Evolutionary conservation across 2,329 filamentous ascomycete species (phyloP).

Genomic region (Microsporum audouinii): DNA sequence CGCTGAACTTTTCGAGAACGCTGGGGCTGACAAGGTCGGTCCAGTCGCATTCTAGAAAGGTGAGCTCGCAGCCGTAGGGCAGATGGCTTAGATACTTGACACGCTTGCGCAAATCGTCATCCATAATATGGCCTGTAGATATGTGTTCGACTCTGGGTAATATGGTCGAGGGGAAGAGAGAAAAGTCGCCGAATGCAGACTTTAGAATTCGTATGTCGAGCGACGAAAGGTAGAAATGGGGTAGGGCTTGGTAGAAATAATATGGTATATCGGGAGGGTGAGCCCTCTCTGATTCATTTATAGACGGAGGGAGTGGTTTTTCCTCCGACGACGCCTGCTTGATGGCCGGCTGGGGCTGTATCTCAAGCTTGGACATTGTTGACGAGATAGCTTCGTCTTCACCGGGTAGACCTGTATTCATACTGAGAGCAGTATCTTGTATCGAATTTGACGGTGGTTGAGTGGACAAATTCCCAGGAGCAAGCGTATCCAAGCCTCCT

Average conservation of each 20-base stretch:
- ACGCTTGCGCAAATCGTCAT: slow-evolving; percentile 70
- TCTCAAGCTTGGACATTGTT: slow-evolving; percentile 11
- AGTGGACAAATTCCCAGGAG: slow-evolving; percentile 31
- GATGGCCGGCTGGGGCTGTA: neutral
- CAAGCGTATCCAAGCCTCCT: slow-evolving; percentile 40
- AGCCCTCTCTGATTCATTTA: neutral
- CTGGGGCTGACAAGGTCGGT: slow-evolving; percentile 71
- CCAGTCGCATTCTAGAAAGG: slow-evolving; percentile 90
- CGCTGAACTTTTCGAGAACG: slow-evolving; percentile 61
- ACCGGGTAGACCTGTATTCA: slow-evolving; percentile 7
- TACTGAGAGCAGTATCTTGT: neutral
- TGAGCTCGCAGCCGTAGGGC: slow-evolving; percentile 81
- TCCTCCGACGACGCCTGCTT: neutral
- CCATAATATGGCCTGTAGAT: slow-evolving; percentile 74
- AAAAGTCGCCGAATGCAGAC: slow-evolving; percentile 73
- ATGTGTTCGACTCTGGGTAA: slow-evolving; percentile 81
- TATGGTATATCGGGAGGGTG: slow-evolving; percentile 47
- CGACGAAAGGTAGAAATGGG: slow-evolving; percentile 80
- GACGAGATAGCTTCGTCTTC: slow-evolving; percentile 9
- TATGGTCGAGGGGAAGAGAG: slow-evolving; percentile 71
- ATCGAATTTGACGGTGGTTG: slow-evolving; percentile 19
- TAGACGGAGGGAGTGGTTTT: neutral
- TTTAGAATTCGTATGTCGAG: slow-evolving; percentile 89
- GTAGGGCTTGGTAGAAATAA: slow-evolving; percentile 77
- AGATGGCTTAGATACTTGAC: slow-evolving; percentile 81